These are phyloP conservation scores for Phytophthora crassamura DNA, from an alignment of 352 stramenopile genomes.

Conservation along the genomic window DNA sequence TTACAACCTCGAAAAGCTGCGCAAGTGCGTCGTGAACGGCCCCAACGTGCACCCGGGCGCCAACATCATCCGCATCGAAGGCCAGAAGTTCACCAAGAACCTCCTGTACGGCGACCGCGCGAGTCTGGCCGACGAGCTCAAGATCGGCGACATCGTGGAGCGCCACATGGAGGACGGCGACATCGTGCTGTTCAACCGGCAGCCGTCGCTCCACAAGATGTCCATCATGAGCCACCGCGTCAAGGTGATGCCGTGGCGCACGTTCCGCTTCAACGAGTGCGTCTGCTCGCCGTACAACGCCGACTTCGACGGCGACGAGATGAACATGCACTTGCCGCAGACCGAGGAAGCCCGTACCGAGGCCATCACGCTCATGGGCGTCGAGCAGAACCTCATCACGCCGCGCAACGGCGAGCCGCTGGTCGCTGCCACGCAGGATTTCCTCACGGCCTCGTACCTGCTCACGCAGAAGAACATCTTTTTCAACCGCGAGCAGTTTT, in stretches of 20 bases:
- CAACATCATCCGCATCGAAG: constrained; percentile 92
- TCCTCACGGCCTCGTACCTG: constrained; percentile 98
- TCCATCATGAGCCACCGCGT: constrained; percentile 97
- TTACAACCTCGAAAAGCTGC: constrained; percentile 98
- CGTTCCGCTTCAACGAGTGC: constrained; percentile 99
- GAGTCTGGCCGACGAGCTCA: constrained; percentile 93
- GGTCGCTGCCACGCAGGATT: constrained; percentile 99
- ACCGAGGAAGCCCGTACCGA: constrained; percentile 98
- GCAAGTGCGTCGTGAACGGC: constrained; percentile 95
- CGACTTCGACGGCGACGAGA: constrained; percentile 99
- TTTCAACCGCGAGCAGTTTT: constrained; percentile 98
- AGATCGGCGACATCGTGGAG: constrained; percentile 99
- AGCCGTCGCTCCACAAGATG: constrained; percentile 99
- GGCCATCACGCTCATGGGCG: constrained; percentile 97
- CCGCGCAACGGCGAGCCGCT: constrained; percentile 98
- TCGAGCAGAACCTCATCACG: constrained; percentile 98
- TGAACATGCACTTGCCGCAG: constrained; percentile 99
- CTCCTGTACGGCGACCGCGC: constrained; percentile 96
- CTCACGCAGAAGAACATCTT: constrained; percentile 99
- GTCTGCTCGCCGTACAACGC: constrained; percentile 99
- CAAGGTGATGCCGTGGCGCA: constrained; percentile 97
- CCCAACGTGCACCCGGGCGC: constrained; percentile 96
- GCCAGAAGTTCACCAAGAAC: constrained; percentile 89
- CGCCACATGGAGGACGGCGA: constrained; percentile 99
- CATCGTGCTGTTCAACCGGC: constrained; percentile 99